These are phyloP conservation scores for Pholiota adiposa DNA, from an alignment of 1,284 basidiomycete species.

Conservation along the genomic window DNA sequence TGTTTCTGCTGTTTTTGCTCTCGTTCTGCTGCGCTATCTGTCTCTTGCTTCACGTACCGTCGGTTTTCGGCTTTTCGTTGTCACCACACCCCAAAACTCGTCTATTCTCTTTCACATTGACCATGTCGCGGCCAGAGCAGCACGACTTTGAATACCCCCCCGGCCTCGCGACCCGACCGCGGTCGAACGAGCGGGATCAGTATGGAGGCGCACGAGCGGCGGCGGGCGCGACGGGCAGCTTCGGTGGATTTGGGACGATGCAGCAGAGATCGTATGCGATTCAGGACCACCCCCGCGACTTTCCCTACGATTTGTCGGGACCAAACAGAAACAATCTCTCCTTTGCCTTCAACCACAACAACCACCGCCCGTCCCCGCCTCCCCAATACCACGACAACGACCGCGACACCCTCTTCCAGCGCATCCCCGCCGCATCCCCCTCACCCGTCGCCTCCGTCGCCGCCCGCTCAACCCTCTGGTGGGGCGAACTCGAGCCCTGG, in stretches of 20 bases:
- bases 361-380: conserved; percentile 30
- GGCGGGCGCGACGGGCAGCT: not conserved
- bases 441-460: conserved; percentile 33
- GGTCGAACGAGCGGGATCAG: conserved; percentile 26
- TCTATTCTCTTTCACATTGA: conserved; percentile 11
- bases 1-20: conserved; percentile 38
- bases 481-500: conserved; percentile 86
- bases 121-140: conserved; percentile 42
- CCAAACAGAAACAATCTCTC: conserved; percentile 54
- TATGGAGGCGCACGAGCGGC: conserved; percentile 13
- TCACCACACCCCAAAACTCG: conserved; percentile 8
- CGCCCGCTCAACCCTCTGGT: conserved; percentile 68
- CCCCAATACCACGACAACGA: conserved; percentile 37
- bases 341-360: conserved; percentile 40
- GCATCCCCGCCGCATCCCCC: conserved; percentile 25
- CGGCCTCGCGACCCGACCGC: conserved; percentile 31
- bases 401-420: conserved; percentile 37
- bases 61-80: conserved; percentile 28
- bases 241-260: conserved; percentile 16
- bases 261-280: conserved; percentile 26
- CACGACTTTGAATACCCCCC: conserved; percentile 51
- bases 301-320: conserved; percentile 31
- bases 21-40: conserved; percentile 35
- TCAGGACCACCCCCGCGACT: conserved; percentile 23
- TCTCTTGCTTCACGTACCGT: conserved; percentile 28